Conservation (phyloP, 2,329 filamentous ascomycete genomes). For the Microsporum canis region DNA sequence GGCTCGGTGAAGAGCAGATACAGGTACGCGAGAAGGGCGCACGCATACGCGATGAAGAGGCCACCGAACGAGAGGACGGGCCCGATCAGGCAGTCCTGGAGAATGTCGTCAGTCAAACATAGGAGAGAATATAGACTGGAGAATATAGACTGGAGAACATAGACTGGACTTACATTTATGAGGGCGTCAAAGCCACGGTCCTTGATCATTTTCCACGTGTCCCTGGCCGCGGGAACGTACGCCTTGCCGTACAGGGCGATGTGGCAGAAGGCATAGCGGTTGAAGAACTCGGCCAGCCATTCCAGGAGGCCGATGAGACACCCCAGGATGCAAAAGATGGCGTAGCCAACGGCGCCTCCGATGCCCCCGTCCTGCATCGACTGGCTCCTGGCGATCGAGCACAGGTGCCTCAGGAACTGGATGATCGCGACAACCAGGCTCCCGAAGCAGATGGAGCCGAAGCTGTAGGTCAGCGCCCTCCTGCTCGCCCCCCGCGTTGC, state of each 20-base stretch:
- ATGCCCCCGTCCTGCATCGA: not conserved
- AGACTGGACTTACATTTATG: conserved; percentile 44
- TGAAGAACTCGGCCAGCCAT: conserved; percentile 80
- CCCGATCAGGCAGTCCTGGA: conserved; percentile 60
- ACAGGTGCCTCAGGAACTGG: conserved; percentile 70
- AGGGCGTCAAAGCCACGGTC: conserved; percentile 83
- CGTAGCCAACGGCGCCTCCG: conserved; percentile 49
- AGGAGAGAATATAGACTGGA: not conserved
- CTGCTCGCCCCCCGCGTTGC: conserved; percentile 75
- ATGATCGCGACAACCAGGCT: conserved; percentile 78
- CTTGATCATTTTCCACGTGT: conserved; percentile 84
- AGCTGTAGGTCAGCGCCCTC: conserved; percentile 77
- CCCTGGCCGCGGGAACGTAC: conserved; percentile 77
- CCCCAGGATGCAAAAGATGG: conserved; percentile 62
- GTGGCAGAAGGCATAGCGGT: conserved; percentile 84
- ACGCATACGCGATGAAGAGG: conserved; percentile 72
- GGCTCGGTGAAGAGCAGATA: conserved; percentile 76
- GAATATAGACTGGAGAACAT: not conserved
- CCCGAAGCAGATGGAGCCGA: conserved; percentile 80
- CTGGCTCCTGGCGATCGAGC: conserved; percentile 44
- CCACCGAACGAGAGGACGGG: conserved; percentile 64
- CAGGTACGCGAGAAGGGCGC: conserved; percentile 71
- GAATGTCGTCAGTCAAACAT: not conserved
- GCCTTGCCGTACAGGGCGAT: conserved; percentile 87
- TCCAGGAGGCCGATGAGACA: conserved; percentile 68